phyloP scores from a whole-genome alignment of 2,329 filamentous ascomycete species.

The Aschersonia sp. region DNA sequence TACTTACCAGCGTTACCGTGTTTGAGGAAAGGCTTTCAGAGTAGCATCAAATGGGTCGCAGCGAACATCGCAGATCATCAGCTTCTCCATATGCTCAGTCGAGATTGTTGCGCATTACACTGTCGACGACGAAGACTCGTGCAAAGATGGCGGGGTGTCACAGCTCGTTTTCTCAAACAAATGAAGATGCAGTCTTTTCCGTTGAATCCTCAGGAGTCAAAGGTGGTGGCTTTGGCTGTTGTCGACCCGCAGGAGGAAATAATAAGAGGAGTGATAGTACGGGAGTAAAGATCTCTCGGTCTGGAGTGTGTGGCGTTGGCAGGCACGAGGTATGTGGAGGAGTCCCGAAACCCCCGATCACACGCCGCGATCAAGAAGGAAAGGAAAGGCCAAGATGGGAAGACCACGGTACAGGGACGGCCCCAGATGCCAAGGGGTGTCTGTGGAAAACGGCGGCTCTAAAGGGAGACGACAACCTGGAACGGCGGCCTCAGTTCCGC shows the following conservation, averaged over 20 bases:
- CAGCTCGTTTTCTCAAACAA: too few relatives aligned
- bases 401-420: conserved; percentile 1
- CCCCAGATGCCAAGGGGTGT: conserved; percentile 1
- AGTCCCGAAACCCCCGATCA: conserved; percentile 1
- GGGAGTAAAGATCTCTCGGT: background rate
- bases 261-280: background rate
- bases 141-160: too few relatives aligned
- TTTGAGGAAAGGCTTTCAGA: too few relatives aligned
- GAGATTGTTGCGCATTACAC: too few relatives aligned
- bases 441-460: conserved; percentile 2
- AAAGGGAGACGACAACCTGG: background rate
- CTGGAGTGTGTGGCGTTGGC: conserved; percentile 4
- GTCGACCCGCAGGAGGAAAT: background rate
- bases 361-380: background rate
- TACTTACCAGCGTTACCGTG: too few relatives aligned
- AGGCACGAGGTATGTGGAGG: conserved; percentile 1
- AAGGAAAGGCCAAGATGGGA: background rate
- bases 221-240: too few relatives aligned
- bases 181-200: background rate
- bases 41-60: too few relatives aligned
- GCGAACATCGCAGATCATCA: too few relatives aligned
- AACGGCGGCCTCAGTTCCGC: conserved; percentile 3
- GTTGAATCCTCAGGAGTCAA: background rate
- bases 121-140: too few relatives aligned
- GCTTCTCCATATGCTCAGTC: too few relatives aligned